Evolutionary conservation across 345 rosid species (phyloP).

Genomic region (Boechera divaricarpa): DNA sequence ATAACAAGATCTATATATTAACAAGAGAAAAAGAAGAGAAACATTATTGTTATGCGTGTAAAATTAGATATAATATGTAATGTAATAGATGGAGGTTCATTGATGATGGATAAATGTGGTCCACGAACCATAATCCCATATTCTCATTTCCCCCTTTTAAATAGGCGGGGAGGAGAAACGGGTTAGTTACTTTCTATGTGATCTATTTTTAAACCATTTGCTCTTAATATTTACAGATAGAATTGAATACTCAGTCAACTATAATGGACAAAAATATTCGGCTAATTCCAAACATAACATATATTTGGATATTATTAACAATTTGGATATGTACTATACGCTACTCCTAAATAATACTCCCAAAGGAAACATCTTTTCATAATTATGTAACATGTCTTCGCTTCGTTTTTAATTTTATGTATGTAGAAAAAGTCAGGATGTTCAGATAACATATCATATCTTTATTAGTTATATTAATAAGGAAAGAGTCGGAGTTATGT

Average conservation of each 20-base stretch:
- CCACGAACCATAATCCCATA: conserved; percentile 45
- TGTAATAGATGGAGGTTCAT: not conserved
- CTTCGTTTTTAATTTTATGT: not conserved
- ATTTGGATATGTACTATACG: not conserved
- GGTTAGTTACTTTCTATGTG: too few species aligned
- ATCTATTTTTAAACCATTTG: not conserved
- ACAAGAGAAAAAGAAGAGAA: conserved; percentile 8
- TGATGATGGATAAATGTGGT: conserved; percentile 49
- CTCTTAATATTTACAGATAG: too few species aligned
- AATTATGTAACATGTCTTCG: not conserved
- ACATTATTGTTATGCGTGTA: conserved; percentile 27
- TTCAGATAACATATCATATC: not conserved
- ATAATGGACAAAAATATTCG: not conserved
- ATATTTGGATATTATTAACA: too few species aligned
- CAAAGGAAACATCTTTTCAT: too few species aligned
- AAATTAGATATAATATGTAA: not conserved
- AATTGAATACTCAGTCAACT: not conserved
- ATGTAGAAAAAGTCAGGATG: not conserved
- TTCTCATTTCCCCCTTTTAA: conserved; percentile 14
- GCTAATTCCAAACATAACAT: not conserved
- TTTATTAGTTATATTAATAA: too few species aligned
- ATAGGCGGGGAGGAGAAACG: conserved; percentile 10
- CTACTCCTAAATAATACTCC: not conserved
- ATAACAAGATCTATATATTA: conserved; percentile 18
- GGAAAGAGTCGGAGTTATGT: not conserved